A percentile compares a stretch with the other conserved stretches of the same genome.
Evolutionary conservation across 495 filamentous ascomycete species (phyloP).

Genomic region (Talaromyces stipitatus): DNA sequence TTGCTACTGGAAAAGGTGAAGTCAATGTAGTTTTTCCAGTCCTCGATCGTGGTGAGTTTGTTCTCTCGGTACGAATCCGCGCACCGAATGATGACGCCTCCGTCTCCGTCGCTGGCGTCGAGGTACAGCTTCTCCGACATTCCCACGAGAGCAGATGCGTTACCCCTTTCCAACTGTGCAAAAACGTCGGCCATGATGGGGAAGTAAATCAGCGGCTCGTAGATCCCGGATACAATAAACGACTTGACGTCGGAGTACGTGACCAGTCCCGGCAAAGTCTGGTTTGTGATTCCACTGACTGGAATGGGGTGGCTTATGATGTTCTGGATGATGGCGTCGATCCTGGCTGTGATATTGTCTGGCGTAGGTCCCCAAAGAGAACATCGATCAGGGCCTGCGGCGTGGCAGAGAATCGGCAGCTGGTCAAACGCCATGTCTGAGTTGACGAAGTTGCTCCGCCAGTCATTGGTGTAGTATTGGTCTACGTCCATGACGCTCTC

Average conservation of each 20-base stretch:
- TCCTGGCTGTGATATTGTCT: constrained; percentile 25
- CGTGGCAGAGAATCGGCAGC: constrained; percentile 34
- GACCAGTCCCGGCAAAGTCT: constrained; percentile 9
- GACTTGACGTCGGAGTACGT: constrained; percentile 23
- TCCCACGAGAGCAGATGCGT: too few relatives aligned
- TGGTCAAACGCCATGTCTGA: constrained; percentile 25
- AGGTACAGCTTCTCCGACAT: too few relatives aligned
- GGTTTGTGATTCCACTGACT: constrained; percentile 15
- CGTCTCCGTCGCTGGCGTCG: too few relatives aligned
- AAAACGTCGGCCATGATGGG: constrained; percentile 11
- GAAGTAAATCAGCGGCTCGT: constrained; percentile 11
- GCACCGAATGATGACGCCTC: too few relatives aligned
- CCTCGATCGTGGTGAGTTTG: too few relatives aligned
- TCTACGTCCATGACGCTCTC: constrained; percentile 39
- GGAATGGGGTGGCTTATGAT: constrained; percentile 33
- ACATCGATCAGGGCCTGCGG: constrained; percentile 28
- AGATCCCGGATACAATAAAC: constrained; percentile 7
- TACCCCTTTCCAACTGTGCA: constrained; percentile 13
- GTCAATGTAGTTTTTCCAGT: too few relatives aligned
- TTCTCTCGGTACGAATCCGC: not conserved
- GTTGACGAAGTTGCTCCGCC: constrained; percentile 31
- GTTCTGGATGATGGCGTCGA: constrained; percentile 20
- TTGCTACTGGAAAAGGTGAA: too few relatives aligned
- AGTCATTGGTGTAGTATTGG: constrained; percentile 25
- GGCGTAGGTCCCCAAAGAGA: constrained; percentile 29